Evolutionary conservation across 805 yeast species (phyloP), one percentile per base, ranked within the genome.

Genomic region (Kodamaea neixiangensis): DNA sequence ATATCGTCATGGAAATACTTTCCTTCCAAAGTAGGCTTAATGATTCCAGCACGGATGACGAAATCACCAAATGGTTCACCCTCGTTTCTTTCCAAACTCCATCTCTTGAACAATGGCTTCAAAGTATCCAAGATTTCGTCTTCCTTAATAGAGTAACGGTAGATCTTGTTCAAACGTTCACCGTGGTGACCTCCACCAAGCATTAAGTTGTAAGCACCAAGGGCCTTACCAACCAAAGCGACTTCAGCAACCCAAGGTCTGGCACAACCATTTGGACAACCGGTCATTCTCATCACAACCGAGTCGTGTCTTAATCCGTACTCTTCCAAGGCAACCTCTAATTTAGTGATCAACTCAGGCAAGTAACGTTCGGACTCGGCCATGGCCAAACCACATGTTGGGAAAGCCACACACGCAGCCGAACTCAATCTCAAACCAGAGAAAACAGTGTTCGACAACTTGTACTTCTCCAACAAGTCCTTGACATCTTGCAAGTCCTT

Each of bases 321-420:
- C 64, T 91, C 96, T 71, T 93, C 97, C 52, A 93, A 76, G 17
- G 90, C 83, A n/a, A 76, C 81, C 70, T 93, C 98, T 53, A 93
- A 73, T 72, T 91, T 89, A 55, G 86, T 69, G 58, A 93, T 81
- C 61, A 93, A 78, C 46, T 78, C 85, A 7, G 98, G 98, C 62
- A 93, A 77, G 67, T 85, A 86, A 66, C 98, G 85, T 76, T 93
- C 98, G 49, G 96, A 87, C 74, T 93, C 98, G 31, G 98, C 98
- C 97, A 93, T 91, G 15, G 98, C 98, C 64, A 93, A 81, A 59
- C 98, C 98, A 82, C 98, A 93, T 1, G 98, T 93, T 59, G 98
- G 98, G 81, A 93, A 85, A 1, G 97, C 97, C 52, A 93, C 98
- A 81, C 98, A 93, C 0, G 98, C 96, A 20, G 96, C 91, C 6